Evolutionary conservation across 2,329 filamentous ascomycete genomes (phyloP), one percentile per base, ranked within the genome.

Genomic region (Huntiella savannae): DNA sequence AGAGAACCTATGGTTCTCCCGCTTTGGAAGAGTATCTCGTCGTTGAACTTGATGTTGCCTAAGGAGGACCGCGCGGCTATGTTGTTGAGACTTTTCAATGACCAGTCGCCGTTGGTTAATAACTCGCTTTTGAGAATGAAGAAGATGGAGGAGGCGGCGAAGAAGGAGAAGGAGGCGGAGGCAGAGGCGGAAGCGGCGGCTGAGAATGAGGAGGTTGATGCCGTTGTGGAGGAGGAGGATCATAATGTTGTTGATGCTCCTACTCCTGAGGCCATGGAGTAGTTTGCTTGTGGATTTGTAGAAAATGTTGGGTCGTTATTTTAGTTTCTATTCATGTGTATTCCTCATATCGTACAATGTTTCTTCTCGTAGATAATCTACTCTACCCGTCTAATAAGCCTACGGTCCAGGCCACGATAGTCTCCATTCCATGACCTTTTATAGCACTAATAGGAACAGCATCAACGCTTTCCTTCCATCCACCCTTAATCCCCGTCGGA

Each of bases 41-140:
- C 82, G 15, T 70, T 96, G 49, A 98, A 98, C 60, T 73, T 98
- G 46, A 98, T 98, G 91, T 69, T 98, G 57, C 88, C 91, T 43
- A 98, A 98, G 67, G 91, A 98, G 60, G 91, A 98, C 53, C 76
- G 91, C 12, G 79, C 77, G 17, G 91, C 91, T 1, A 92, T 96
- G 84, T 66, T 96, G 54, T 68, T 96, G 52, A 73, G 91, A 16
- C 69, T 98, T 50, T 98, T 80, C 65, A 92, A 95, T 58, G 88
- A 96, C 55, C 80, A 80, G 22, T 80, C 82, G 0, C 84, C 84
- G 3, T 69, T 94, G 41, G 72, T 93, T 52, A 92, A 91, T 59
- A 73, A 73, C 54, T 68, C 66, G 12, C 61, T 73, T 37, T 65
- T 71, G 55, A 68, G 70, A 57, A 59, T 70, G 33, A 58, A 67